Evolutionary conservation across 768 basidiomycete genomes (phyloP), one percentile per base, ranked within the genome.

Genomic region (Cystoderma amianthinum): DNA sequence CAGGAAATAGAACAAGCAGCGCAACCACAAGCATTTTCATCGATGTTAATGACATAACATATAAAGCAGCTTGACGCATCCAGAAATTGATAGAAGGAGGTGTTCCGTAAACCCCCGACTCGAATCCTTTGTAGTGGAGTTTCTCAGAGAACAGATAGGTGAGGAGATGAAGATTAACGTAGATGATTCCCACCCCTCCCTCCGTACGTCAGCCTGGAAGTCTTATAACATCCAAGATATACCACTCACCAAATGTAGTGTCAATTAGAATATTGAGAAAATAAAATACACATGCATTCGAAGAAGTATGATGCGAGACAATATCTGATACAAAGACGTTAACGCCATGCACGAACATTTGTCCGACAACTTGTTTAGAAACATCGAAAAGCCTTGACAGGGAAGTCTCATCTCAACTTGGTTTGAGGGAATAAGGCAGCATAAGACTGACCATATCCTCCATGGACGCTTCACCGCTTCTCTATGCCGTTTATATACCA

Each of bases 21-120:
- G 66, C 68, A 20, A 96, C 66, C n/a, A 98, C 88, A 32, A 89
- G 62, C n/a, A 90, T 59, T 58, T 98, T 97, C 95, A 97, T 97
- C 12, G 79, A 68, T 1, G 82, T 76, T 18, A 98, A 68, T 3
- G 88, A 72, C 9, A 82, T 61, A 39, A 97, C 74, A 56, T 98
- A 98, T 20, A 94, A 75, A 4, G 81, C 72, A 15, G 89, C 75
- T 57, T 91, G 88, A 35, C 82, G 78, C 18, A 64, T 56, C 88
- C 87, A 95, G 60, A 69, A 85, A 16, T 61, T 63, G 48, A 82
- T 46, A 1, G 78, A 78, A 3, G 92, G 93, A 2, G 94, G 94
- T 28, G 69, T 69, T 13, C 94, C 95, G 58, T 98, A 98, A 44
- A 89, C 68, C 2, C 95, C 95, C 2, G 85, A 86, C 56, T 83